Evolutionary conservation across 768 basidiomycete genomes (phyloP), one percentile per base, ranked within the genome.

Genomic region (Leccinum olivaceopallidum): DNA sequence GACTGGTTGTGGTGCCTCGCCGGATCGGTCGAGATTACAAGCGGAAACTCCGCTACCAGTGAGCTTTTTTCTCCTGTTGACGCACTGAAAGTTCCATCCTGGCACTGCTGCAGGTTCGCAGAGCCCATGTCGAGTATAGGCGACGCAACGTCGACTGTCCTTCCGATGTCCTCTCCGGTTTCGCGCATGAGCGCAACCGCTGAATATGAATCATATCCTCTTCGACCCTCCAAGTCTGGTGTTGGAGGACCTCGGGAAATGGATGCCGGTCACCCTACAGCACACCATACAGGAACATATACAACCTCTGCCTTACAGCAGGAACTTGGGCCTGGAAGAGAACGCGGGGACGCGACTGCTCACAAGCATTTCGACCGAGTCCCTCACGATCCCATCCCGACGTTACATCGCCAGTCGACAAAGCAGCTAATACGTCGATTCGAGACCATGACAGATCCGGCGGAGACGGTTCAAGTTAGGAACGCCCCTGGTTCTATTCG

Each of bases 401-500:
- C 67, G 28, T 66, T 76, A 53, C 74, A 68, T 59, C 70, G 68
- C 36, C 68, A 69, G 53, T 80, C 85, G 22, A 79, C 84, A 3
- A 85, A 80, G 63, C 81, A 81, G 32, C 71, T 86, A 20, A 84
- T 86, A 63, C 76, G 75, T 61, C 78, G 77, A 53, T 86, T 79
- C 63, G 85, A 87, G 67, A 77, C 82, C 16, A 75, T 85, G 65
- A 69, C 65, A 42, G 67, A 56, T 12, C 50, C 48, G 9, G 53
- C 49, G n/a, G 57, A 60, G 42, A 59, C 22, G 37, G 54, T 39
- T 49, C 65, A 61, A 36, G 53, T 54, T 50, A 53, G 39, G 26
- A 39, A 53, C 59, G 61, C 57, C 37, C 55, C 59, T 47, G 50
- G 47, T 53, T 58, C 65, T 12, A 55, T 58, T 48, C 67, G 57